Conservation (phyloP, 1,284 basidiomycete genomes). For the Ceratobasidium sp. region DNA sequence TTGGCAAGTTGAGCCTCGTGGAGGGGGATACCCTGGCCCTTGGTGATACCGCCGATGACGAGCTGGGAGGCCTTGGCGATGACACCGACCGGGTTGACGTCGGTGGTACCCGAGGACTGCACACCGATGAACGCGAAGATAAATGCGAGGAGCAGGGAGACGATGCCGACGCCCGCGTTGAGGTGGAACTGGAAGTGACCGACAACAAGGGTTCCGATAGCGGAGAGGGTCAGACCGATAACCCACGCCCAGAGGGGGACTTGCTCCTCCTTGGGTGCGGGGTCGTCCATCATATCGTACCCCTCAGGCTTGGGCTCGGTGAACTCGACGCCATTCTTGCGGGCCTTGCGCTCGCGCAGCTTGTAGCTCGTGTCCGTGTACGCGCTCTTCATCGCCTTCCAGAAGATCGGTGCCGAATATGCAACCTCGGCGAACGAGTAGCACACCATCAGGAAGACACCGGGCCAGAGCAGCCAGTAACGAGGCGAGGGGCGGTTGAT, state of each 20-base stretch:
- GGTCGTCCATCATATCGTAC: constrained; percentile 60
- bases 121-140: constrained; percentile 76
- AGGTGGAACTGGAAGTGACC: constrained; percentile 65
- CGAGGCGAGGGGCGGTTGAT: constrained; percentile 64
- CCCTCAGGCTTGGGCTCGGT: constrained; percentile 44
- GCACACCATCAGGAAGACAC: constrained; percentile 58
- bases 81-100: constrained; percentile 73
- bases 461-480: constrained; percentile 76
- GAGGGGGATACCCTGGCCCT: constrained; percentile 56
- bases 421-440: constrained; percentile 49
- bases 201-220: constrained; percentile 65
- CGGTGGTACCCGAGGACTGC: constrained; percentile 67
- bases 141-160: constrained; percentile 68
- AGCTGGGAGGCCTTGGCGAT: constrained; percentile 71
- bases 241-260: constrained; percentile 68
- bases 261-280: constrained; percentile 63
- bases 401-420: constrained; percentile 43
- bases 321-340: constrained; percentile 23
- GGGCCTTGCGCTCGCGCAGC: constrained; percentile 11
- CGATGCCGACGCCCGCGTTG: constrained; percentile 67
- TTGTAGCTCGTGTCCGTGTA: constrained; percentile 24
- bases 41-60: constrained; percentile 68
- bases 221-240: constrained; percentile 60
- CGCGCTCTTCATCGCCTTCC: constrained; percentile 30
- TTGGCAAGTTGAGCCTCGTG: constrained; percentile 64